Percentiles rank a stretch among this genome's conserved stretches.
Evolutionary conservation across 805 yeast species (phyloP).

Genomic region (Pichia rugopelliculosa): DNA sequence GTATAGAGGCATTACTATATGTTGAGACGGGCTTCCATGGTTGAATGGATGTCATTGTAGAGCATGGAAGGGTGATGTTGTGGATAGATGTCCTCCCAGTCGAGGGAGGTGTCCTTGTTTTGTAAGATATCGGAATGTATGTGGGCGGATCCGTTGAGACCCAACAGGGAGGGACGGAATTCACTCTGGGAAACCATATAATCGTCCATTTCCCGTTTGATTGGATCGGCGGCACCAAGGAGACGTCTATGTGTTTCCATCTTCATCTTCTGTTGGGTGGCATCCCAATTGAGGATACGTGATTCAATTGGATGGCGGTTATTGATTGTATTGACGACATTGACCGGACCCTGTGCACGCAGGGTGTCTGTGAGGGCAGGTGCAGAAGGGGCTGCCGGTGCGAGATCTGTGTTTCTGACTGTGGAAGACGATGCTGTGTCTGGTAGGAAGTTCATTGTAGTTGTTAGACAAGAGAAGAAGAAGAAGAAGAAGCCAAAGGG

Average conservation of each 20-base stretch:
- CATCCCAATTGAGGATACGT: slow-evolving; percentile 74
- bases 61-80: neutral
- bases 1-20: neutral
- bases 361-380: slow-evolving; percentile 66
- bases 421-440: slow-evolving; percentile 35
- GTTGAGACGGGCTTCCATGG: slow-evolving; percentile 1
- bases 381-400: slow-evolving; percentile 54
- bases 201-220: slow-evolving; percentile 85
- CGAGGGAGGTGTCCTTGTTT: slow-evolving; percentile 70
- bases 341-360: slow-evolving; percentile 57
- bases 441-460: slow-evolving; percentile 50
- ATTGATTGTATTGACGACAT: slow-evolving; percentile 54
- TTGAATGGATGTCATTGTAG: neutral
- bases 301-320: slow-evolving; percentile 82
- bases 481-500: neutral
- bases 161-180: slow-evolving; percentile 56
- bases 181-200: slow-evolving; percentile 63
- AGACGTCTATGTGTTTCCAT: slow-evolving; percentile 74
- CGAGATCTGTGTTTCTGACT: slow-evolving; percentile 45
- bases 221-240: slow-evolving; percentile 92
- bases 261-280: slow-evolving; percentile 58
- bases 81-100: slow-evolving; percentile 87
- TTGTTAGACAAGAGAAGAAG: neutral
- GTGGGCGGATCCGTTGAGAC: slow-evolving; percentile 53
- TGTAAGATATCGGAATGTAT: slow-evolving; percentile 57